Conservation (phyloP, 1,284 basidiomycete genomes). For the Fistulinella cinereoalba region DNA sequence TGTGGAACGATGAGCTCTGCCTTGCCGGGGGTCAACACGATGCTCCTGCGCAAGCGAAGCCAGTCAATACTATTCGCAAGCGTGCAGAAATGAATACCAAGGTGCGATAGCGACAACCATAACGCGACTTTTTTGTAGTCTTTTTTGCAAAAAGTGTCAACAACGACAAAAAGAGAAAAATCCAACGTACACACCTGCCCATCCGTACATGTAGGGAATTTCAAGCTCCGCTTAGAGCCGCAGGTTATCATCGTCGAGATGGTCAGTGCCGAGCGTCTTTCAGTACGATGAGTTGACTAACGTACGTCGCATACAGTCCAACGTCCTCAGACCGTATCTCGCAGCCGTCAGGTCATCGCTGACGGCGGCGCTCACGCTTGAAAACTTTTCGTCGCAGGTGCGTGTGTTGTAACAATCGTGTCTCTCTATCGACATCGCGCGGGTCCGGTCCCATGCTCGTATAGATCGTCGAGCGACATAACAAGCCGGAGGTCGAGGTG, state of each 20-base stretch:
- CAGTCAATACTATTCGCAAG: slow-evolving; percentile 2
- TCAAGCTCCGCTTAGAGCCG: slow-evolving; percentile 37
- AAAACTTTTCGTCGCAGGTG: slow-evolving; percentile 97
- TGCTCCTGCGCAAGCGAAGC: slow-evolving; percentile 47
- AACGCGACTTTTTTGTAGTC: slow-evolving; percentile 2
- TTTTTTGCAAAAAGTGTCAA: not conserved
- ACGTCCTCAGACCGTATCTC: slow-evolving; percentile 90
- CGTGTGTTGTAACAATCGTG: slow-evolving; percentile 13
- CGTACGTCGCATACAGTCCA: slow-evolving; percentile 53
- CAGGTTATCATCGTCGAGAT: slow-evolving; percentile 35
- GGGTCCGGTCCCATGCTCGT: not conserved
- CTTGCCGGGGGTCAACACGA: slow-evolving; percentile 60
- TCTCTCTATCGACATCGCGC: no score
- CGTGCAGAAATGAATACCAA: slow-evolving; percentile 46
- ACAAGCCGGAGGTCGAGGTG: slow-evolving; percentile 92
- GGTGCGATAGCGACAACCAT: slow-evolving; percentile 62
- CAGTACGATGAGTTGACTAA: slow-evolving; percentile 10
- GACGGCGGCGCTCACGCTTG: slow-evolving; percentile 94
- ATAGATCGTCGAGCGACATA: slow-evolving; percentile 93
- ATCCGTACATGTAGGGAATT: no score
- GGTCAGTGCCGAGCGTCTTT: slow-evolving; percentile 38
- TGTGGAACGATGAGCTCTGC: slow-evolving; percentile 60
- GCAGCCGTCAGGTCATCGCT: slow-evolving; percentile 93
- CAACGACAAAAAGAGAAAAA: not conserved
- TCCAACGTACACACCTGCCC: not conserved